Base-by-base conservation (phyloP, 202 grass and related monocot species). In the Elaeis oleifera region DNA sequence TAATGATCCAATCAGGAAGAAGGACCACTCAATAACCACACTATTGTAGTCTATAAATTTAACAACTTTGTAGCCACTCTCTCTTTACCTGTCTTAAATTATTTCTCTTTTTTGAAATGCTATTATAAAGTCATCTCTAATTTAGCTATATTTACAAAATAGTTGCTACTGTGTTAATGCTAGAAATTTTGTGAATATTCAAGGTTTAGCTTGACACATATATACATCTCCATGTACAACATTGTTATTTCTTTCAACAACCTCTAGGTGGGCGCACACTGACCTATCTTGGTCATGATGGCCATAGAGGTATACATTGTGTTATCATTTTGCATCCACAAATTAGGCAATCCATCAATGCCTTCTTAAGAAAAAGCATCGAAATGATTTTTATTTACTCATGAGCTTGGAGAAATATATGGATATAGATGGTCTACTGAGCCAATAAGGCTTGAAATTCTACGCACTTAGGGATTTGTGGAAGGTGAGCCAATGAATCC, bases 261-360 rank as follows among this genome's bases (percentile, higher is more conserved):
- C 79, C 72, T 57, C 48, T 81, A 51, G 79, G 79, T 65, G 72
- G 72, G 71, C 79, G 14, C 79, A 81, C 27, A 53, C 28, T 20
- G 73, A 81, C 25, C 79, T 59, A 70, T 48, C 55, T 50, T 70
- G 63, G 48, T 81, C 14, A 71, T 60, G 25, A 64, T 20, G 11
- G 60, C 68, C 71, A 71, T 76, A 67, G 44, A 71, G 72, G 79
- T 81, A 67, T 65, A 22, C 13, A 26, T 55, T 53, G 27, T 64
- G 28, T 71, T 18, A 36, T 36, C 5, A 36, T 36, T 36, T 36
- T 36, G 7, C 32, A 36, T 36, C 32, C 32, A 11, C 23, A 6
- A 26, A 16, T 59, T 26, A 3, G 14, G 25, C 9, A 18, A 31
- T 29, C 22, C 19, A 60, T 17, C 16, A 5, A 49, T 18, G 16